Evolutionary conservation across 2,329 filamentous ascomycete genomes (phyloP), one percentile per base, ranked within the genome.

Genomic region (Talaromyces sp.): DNA sequence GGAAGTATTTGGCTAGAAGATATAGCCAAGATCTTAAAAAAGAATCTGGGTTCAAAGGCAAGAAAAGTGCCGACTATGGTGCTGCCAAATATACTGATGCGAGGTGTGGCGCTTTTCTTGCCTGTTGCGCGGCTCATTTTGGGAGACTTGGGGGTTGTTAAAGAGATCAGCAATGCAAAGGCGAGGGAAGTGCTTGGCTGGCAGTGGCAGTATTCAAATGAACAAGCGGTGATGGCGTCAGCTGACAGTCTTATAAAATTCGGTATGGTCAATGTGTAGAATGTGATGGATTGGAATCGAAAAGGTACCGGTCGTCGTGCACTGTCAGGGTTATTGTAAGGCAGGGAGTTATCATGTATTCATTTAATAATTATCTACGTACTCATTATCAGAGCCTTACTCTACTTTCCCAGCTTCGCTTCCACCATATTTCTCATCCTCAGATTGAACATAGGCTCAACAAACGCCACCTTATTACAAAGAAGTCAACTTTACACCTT

Each of bases 161-260:
- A 47, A 11, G 50, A 8, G 13, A 8, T 56, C 3, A 65, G 57
- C 37, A 65, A 65, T 11, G 47, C 27, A 5, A 65, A 65, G 14
- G 63, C 63, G n/a, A 65, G 43, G 48, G 63, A 61, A 16, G n/a
- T 61, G 45, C 52, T 65, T 19, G 63, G 58, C 33, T 65, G 63
- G 63, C 27, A 61, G n/a, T 61, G 63, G 57, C 48, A 39, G 16
- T 61, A 65, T 50, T 61, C 19, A 27, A 65, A n/a, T 37, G 58
- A 65, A 24, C 57, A 65, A 33, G 48, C 63, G 27, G 22, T 65
- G 14, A n/a, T 61, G 58, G 63, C 58, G 10, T 61, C 58, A 3
- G 63, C 63, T 31, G 52, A 45, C 0, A 65, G 63, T 57, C 48
- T 65, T 22, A 48, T 61, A 1, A 47, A 52, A 31, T 52, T 52